Conservation (phyloP, 345 rosid genomes). For the Moricandia arvensis region DNA sequence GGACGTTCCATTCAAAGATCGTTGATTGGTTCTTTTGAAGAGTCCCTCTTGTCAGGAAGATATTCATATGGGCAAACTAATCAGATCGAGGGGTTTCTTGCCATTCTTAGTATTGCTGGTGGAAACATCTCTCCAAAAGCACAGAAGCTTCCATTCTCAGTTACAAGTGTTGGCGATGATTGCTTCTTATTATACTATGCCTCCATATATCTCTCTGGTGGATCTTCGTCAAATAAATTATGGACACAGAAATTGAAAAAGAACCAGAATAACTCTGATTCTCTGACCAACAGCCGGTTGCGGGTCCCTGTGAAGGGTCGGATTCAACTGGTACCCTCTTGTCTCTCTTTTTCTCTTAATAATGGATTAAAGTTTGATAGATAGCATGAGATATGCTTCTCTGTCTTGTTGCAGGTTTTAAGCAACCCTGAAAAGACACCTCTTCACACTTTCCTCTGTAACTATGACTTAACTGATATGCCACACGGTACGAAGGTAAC, state of each 20-base stretch:
- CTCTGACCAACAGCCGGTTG: slow-evolving; percentile 56
- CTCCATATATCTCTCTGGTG: slow-evolving; percentile 66
- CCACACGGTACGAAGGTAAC: slow-evolving; percentile 58
- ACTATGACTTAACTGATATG: slow-evolving; percentile 90
- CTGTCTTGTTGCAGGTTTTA: slow-evolving; percentile 51
- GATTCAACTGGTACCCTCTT: slow-evolving; percentile 61
- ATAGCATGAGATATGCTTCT: background rate
- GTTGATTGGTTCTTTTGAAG: slow-evolving; percentile 94
- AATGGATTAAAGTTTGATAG: background rate
- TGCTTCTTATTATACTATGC: slow-evolving; percentile 73
- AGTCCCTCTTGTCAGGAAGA: slow-evolving; percentile 82
- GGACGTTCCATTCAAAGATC: slow-evolving; percentile 71
- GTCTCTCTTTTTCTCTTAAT: background rate
- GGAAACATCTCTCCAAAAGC: slow-evolving; percentile 80
- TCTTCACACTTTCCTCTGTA: slow-evolving; percentile 83
- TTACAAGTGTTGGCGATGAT: slow-evolving; percentile 82
- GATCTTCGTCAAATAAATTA: slow-evolving; percentile 47
- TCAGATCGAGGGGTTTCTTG: slow-evolving; percentile 78
- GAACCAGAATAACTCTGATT: slow-evolving; percentile 52
- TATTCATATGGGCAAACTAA: slow-evolving; percentile 51
- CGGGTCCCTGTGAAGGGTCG: slow-evolving; percentile 90
- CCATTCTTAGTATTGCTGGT: slow-evolving; percentile 78
- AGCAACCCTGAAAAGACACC: slow-evolving; percentile 98
- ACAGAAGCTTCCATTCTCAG: slow-evolving; percentile 87
- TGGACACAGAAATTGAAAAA: slow-evolving; percentile 50